Base-by-base conservation (phyloP, 2,329 filamentous ascomycete genomes). In the Parastagonospora avenae region DNA sequence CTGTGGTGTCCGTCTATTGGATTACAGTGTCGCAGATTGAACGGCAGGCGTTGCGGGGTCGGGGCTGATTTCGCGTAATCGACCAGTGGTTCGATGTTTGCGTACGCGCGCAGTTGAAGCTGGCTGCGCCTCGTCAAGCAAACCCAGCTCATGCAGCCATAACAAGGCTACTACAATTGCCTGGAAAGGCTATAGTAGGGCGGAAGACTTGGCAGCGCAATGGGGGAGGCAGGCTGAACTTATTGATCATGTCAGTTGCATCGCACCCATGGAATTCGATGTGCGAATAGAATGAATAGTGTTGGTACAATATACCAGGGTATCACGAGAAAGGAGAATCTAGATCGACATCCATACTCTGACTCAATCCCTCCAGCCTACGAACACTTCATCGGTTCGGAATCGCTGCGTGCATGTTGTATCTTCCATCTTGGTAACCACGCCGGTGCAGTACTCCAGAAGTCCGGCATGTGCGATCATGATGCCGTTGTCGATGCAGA, bases 381-480 rank as follows among this genome's bases (percentile, higher is more conserved):
- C 75, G 50, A 76, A 74, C 0, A 80, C 78, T 53, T 80, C 78
- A 52, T 81, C 79, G 4, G 79, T 81, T 52, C 79, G 68, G 56
- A 80, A 81, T 12, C 79, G 66, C 54, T 81, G 79, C 32, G 79
- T 80, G 53, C 75, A 96, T 10, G 89, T 91, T 62, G 89, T 93
- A 38, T 97, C 90, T 57, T 88, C 86, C 40, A 97, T 72, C 7
- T 82, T 77, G 1, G 92, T 97, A 52, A 77, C 81, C 68, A 91
- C 92, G 1, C 93, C 93, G 12, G 86, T 92, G 73, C 87, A 81
- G 71, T 89, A 94, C 1, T 92, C 92, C 66, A 97, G 73, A 64
- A 99, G 76, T 2, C 94, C 94, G 2, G 94, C 94, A 74, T 99
- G 93, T 1, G 94, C 94, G 77, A 99, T 99, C 94, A 99, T 99